A percentile compares a stretch with the other conserved stretches of the same genome.
Conservation (phyloP, 441 rosid species). For the Jatropha podagrica region DNA sequence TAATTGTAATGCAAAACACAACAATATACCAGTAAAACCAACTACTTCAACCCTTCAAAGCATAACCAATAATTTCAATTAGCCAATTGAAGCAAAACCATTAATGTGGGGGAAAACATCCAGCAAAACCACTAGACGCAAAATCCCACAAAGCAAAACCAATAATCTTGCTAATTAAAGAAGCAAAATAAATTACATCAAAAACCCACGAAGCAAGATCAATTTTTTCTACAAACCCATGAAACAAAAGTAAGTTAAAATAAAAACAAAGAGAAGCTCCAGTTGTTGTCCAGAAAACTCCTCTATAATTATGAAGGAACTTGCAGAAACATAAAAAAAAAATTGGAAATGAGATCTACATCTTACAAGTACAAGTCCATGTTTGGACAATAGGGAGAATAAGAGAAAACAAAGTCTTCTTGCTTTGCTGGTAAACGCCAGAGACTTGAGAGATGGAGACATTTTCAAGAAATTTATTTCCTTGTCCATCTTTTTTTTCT, state of each 20-base stretch:
- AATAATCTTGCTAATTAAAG: background rate
- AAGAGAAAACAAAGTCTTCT: slow-evolving; percentile 5
- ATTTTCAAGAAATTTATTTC: slow-evolving; percentile 6
- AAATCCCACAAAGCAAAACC: slow-evolving; percentile 21
- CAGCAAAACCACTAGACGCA: background rate
- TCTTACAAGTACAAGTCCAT: background rate
- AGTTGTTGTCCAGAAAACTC: background rate
- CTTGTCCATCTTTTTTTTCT: slow-evolving; percentile 1
- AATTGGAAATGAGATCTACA: background rate
- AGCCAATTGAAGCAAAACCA: background rate
- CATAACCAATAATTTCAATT: background rate
- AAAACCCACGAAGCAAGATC: slow-evolving; percentile 21
- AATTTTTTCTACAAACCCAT: slow-evolving; percentile 4
- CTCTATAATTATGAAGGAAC: background rate
- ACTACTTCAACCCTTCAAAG: slow-evolving; percentile 16
- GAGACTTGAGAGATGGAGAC: slow-evolving; percentile 15
- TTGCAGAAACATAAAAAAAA: background rate
- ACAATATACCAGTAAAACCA: slow-evolving; percentile 16
- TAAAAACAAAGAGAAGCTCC: background rate
- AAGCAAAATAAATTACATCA: background rate
- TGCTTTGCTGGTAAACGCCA: slow-evolving; percentile 17
- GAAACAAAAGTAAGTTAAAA: slow-evolving; percentile 10
- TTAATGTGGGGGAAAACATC: background rate
- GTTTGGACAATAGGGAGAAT: background rate
- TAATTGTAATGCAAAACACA: slow-evolving; percentile 13